Percentiles rank a stretch among this genome's conserved stretches.
phyloP scores from a whole-genome alignment of 1,284 basidiomycete species.

The Ganoderma lucidum region DNA sequence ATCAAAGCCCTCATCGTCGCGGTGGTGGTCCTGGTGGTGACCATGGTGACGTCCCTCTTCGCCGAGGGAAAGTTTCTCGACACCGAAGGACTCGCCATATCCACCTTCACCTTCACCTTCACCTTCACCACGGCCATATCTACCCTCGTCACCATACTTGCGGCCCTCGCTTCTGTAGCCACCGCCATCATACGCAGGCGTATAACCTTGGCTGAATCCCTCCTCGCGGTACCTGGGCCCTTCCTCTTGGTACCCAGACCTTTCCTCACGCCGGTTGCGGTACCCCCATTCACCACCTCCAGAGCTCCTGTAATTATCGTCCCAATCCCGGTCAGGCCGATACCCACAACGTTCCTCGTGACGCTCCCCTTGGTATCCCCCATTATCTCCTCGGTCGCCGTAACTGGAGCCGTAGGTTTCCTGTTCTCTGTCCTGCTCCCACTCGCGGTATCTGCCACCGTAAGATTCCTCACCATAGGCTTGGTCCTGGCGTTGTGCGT shows the following conservation, averaged over 20 bases:
- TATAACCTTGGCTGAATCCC: conserved; percentile 16
- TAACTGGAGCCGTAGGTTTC: conserved; percentile 6
- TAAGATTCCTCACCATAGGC: conserved; percentile 16
- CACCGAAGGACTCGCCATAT: conserved; percentile 37
- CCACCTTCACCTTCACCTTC: conserved; percentile 26
- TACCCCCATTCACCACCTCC: conserved; percentile 15
- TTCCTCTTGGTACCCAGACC: neutral
- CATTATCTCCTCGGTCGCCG: conserved; percentile 12
- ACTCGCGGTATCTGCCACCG: conserved; percentile 9
- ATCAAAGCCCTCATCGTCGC: conserved; percentile 26
- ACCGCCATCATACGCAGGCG: conserved; percentile 22
- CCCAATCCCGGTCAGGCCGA: conserved; percentile 16
- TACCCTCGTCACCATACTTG: conserved; percentile 14
- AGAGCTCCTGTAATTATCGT: conserved; percentile 15
- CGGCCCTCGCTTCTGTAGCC: conserved; percentile 9
- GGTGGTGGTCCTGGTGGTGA: conserved; percentile 23
- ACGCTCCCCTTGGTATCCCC: conserved; percentile 15
- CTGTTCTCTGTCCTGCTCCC: neutral
- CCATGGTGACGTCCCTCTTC: conserved; percentile 28
- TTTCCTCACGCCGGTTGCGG: conserved; percentile 18
- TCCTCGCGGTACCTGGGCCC: conserved; percentile 2
- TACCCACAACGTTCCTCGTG: conserved; percentile 24
- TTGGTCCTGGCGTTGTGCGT: conserved; percentile 19
- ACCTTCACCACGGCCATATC: conserved; percentile 21
- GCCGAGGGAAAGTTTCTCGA: conserved; percentile 36